Evolutionary conservation across 164 flowering plant genomes (phyloP), one percentile per base, ranked within the genome.

Genomic region (Taxillus chinensis): DNA sequence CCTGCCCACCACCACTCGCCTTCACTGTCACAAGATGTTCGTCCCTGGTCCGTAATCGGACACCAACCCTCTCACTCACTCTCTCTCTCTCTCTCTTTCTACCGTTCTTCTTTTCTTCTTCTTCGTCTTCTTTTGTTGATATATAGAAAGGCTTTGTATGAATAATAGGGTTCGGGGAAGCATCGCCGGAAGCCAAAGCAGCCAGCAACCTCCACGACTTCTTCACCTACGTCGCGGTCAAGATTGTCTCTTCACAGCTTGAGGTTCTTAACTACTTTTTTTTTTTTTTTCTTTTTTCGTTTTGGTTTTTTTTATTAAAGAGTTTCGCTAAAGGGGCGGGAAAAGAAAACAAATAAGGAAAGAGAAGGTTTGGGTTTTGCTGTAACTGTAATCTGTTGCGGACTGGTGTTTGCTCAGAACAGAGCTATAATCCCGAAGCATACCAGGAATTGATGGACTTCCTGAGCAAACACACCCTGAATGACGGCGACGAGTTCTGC

Each of bases 351-450:
- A 27, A 27, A 27, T 27, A 27, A 27, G 1, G 27, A 27, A 27
- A 27, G 27, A 27, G 27, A 27, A 27, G 1, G 27, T 27, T 27
- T 27, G 27, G 27, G 27, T 27, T 27, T 27, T 27, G 27, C 27
- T 27, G 27, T 27, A 27, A 27, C 27, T 27, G 27, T 27, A 27
- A 27, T 27, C 27, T 27, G 27, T 27, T 27, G 27, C 27, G 27
- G 27, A 27, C 27, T 2, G 27, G 27, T 27, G 27, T 27, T 27
- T 27, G 27, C 27, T 27, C 27, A 27, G 27, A 27, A 11, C 89
- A 92, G 98, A 86, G 92, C 78, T 87, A 92, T 66, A 92, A 89
- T 68, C 78, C 74, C 2, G 98, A 92, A 71, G 96, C 89, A 3
- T 74, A 87, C 48, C 61, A 74, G 54, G 98, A 92, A 49, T 63